These are phyloP conservation scores for Leccinum cinnamomeum DNA, from an alignment of 1,284 basidiomycete species.

Conservation along the genomic window DNA sequence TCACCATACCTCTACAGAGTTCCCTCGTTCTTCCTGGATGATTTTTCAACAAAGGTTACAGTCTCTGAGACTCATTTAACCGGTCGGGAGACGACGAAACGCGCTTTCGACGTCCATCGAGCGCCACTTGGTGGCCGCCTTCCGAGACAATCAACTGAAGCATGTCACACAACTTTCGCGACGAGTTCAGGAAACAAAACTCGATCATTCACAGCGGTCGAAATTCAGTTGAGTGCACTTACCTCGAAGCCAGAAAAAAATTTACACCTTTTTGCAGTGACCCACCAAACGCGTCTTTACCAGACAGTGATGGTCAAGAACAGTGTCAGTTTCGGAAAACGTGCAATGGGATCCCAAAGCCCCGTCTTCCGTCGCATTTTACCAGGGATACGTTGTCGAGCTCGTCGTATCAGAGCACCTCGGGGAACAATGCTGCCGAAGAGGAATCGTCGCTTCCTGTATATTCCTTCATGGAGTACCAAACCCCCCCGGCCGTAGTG, in stretches of 20 bases:
- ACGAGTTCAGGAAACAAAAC: neutral
- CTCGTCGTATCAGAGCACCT: constrained; percentile 9
- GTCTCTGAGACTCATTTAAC: neutral
- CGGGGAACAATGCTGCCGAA: neutral
- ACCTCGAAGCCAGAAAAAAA: neutral
- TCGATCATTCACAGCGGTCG: neutral
- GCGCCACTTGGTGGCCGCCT: neutral
- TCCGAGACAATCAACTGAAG: constrained; percentile 1
- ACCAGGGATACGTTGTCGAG: constrained; percentile 1
- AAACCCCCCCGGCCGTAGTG: constrained; percentile 35
- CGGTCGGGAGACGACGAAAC: neutral
- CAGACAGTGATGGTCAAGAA: neutral
- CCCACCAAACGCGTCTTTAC: neutral
- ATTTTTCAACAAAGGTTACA: constrained; percentile 15
- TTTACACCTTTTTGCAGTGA: constrained; percentile 10
- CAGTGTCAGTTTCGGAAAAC: neutral
- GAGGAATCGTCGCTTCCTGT: constrained; percentile 24
- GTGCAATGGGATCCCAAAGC: neutral
- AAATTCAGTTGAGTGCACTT: constrained; percentile 16
- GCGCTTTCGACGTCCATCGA: neutral
- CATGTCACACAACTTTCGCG: neutral
- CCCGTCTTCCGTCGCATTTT: constrained; percentile 1
- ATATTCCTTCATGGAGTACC: constrained; percentile 45
- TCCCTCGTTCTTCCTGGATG: constrained; percentile 16
- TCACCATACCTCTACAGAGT: constrained; percentile 12